Percentiles rank a stretch among this genome's conserved stretches.
These are phyloP conservation scores for Rickenella mellea DNA, from an alignment of 768 basidiomycete genomes.

Conservation along the genomic window DNA sequence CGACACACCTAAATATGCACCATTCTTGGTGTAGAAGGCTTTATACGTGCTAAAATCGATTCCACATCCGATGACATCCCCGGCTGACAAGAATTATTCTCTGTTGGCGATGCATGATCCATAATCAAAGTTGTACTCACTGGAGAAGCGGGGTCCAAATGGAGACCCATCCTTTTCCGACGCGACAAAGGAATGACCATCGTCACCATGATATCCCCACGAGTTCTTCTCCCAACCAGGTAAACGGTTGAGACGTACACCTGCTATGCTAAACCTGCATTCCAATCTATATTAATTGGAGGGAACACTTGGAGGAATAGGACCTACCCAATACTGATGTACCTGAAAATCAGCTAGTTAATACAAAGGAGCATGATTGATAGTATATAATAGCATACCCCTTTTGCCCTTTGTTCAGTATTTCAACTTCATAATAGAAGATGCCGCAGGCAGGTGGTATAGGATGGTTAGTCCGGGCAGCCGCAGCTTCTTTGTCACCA, in stretches of 20 bases:
- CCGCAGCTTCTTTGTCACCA: slow-evolving; percentile 76
- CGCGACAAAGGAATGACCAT: slow-evolving; percentile 70
- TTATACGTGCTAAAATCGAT: slow-evolving; percentile 76
- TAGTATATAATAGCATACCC: slow-evolving; percentile 41
- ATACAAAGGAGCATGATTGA: slow-evolving; percentile 2
- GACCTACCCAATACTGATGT: slow-evolving; percentile 72
- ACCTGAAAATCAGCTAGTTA: slow-evolving; percentile 30
- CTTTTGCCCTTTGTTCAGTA: slow-evolving; percentile 70
- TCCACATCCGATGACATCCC: slow-evolving; percentile 87
- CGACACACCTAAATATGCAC: slow-evolving; percentile 50
- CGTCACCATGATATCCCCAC: slow-evolving; percentile 93
- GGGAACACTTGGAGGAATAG: background rate
- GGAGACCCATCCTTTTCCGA: slow-evolving; percentile 60
- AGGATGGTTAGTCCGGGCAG: slow-evolving; percentile 66
- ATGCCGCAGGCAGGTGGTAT: slow-evolving; percentile 85
- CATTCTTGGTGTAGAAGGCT: slow-evolving; percentile 89
- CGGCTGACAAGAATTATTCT: slow-evolving; percentile 36
- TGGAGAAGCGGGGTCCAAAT: slow-evolving; percentile 75
- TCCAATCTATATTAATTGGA: background rate
- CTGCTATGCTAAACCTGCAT: slow-evolving; percentile 54
- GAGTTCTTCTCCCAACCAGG: slow-evolving; percentile 83
- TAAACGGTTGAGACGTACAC: slow-evolving; percentile 60
- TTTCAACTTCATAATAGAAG: slow-evolving; percentile 89
- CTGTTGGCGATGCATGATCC: background rate
- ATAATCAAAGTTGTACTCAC: slow-evolving; percentile 33